These are phyloP conservation scores for Cytidiella melzeri DNA, from an alignment of 768 basidiomycete genomes.

Conservation along the genomic window DNA sequence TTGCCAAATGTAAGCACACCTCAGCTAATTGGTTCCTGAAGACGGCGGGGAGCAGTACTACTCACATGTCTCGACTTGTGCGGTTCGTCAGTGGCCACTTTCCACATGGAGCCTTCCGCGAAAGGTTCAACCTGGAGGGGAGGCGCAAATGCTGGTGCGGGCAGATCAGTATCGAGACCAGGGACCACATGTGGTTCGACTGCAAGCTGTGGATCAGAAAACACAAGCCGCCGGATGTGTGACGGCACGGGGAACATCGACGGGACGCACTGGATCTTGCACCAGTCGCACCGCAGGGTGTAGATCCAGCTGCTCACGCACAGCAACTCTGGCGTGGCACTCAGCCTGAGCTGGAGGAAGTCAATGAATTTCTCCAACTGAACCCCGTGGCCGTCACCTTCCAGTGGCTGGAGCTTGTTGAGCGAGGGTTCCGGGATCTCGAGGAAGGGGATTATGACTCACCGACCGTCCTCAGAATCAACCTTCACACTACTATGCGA, in stretches of 20 bases:
- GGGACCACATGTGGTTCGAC: background rate
- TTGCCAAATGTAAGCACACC: constrained; percentile 6
- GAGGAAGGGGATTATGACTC: background rate
- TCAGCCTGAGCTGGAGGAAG: background rate
- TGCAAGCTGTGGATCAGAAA: no score
- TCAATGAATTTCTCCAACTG: background rate
- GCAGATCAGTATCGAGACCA: background rate
- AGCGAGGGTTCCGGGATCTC: background rate
- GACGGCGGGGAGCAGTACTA: background rate
- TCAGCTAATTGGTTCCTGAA: constrained; percentile 6
- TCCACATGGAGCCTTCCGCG: constrained; percentile 7
- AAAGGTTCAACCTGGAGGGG: constrained; percentile 1
- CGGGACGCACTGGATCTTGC: no score
- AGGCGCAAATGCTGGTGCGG: constrained; percentile 6
- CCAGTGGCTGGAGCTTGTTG: background rate
- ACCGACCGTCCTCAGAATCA: background rate
- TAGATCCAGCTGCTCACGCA: background rate
- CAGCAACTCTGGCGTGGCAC: background rate
- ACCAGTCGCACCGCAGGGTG: no score
- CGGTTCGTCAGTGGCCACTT: constrained; percentile 8
- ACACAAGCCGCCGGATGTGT: no score
- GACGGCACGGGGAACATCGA: no score
- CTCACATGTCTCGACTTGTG: background rate
- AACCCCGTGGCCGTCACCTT: background rate
- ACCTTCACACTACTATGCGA: background rate